Percentiles rank a stretch among this genome's conserved stretches.
phyloP scores from a whole-genome alignment of 805 yeast genomes.

The Suhomyces tanzawaensis region DNA sequence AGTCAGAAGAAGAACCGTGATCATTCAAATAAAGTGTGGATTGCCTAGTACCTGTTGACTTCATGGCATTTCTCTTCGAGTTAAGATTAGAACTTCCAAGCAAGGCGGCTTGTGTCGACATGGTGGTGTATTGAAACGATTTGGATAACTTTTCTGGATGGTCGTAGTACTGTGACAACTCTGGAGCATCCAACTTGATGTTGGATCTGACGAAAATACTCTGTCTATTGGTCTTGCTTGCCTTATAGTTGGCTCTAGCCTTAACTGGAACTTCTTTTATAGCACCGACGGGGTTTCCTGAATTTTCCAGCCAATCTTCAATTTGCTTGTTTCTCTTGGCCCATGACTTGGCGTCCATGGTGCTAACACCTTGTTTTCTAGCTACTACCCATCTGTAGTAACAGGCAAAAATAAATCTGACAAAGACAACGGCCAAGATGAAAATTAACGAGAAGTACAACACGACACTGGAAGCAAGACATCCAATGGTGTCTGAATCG shows the following conservation, averaged over 20 bases:
- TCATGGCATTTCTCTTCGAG: conserved; percentile 11
- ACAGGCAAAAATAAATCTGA: conserved; percentile 81
- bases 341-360: conserved; percentile 57
- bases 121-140: conserved; percentile 52
- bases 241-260: conserved; percentile 49
- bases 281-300: conserved; percentile 42
- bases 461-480: conserved; percentile 86
- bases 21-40: conserved; percentile 31
- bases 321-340: conserved; percentile 61
- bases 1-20: conserved; percentile 32
- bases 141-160: conserved; percentile 33
- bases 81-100: conserved; percentile 17
- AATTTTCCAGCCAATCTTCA: conserved; percentile 83
- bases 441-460: conserved; percentile 78
- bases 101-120: conserved; percentile 60
- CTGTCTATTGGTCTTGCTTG: conserved; percentile 37
- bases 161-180: conserved; percentile 36
- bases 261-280: conserved; percentile 50
- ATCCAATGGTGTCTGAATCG: conserved; percentile 88
- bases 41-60: conserved; percentile 21
- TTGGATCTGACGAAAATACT: conserved; percentile 39
- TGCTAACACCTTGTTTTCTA: conserved; percentile 73
- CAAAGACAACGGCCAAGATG: conserved; percentile 74
- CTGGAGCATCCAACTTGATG: conserved; percentile 35
- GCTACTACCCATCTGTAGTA: conserved; percentile 81